phyloP scores from a whole-genome alignment of 306 rosid species.

The Vicia sativa region DNA sequence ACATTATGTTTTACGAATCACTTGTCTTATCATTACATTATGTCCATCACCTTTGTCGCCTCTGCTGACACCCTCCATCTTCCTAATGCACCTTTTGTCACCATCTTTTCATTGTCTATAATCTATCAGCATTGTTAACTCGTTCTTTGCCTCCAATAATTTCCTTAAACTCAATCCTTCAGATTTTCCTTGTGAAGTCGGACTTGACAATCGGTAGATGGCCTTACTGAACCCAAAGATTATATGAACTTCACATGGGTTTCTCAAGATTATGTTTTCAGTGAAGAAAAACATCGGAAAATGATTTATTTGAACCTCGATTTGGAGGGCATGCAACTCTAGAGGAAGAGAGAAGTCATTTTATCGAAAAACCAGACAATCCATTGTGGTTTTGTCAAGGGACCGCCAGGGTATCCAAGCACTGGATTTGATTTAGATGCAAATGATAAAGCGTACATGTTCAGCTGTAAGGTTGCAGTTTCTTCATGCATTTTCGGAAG shows the following conservation, averaged over 20 bases:
- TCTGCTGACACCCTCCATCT: background rate
- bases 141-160: conserved; percentile 36
- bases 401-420: conserved; percentile 59
- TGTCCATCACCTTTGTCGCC: background rate
- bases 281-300: conserved; percentile 48
- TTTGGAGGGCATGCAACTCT: conserved; percentile 90
- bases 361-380: conserved; percentile 64
- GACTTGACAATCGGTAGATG: conserved; percentile 59
- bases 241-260: conserved; percentile 59
- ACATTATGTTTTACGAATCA: conserved; percentile 22
- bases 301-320: conserved; percentile 57
- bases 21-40: too few relatives aligned
- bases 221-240: conserved; percentile 62
- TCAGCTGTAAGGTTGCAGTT: conserved; percentile 71
- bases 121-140: conserved; percentile 34
- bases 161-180: conserved; percentile 39
- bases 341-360: conserved; percentile 78
- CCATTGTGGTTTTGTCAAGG: conserved; percentile 86
- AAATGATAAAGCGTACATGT: conserved; percentile 73
- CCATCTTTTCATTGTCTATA: background rate
- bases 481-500: conserved; percentile 98
- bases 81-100: background rate
- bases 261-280: conserved; percentile 64
- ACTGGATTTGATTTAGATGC: conserved; percentile 79
- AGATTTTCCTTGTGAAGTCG: conserved; percentile 85